A percentile compares a stretch with the other conserved stretches of the same genome.
These are phyloP conservation scores for Saccharomycopsis sp. DNA, from an alignment of 805 yeast species.

Conservation along the genomic window DNA sequence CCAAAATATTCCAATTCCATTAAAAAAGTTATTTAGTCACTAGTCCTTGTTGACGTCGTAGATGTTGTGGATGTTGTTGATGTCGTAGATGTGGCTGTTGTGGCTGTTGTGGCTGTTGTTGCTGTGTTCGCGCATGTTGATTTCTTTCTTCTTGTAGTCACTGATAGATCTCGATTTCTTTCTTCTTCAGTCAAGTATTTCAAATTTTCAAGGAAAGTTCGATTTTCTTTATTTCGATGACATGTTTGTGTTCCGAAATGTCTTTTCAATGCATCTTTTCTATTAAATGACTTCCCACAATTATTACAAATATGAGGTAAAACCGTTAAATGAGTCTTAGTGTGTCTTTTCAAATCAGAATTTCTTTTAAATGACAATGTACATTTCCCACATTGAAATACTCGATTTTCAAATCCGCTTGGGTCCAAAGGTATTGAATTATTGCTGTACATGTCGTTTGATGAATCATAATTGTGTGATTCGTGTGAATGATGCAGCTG, in stretches of 20 bases:
- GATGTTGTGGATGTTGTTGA: too few species aligned
- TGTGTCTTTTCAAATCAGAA: conserved; percentile 57
- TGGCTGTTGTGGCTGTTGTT: too few species aligned
- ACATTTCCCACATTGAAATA: conserved; percentile 55
- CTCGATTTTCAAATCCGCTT: conserved; percentile 27
- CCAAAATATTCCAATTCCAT: too few species aligned
- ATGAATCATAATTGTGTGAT: not conserved
- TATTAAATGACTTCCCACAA: conserved; percentile 79
- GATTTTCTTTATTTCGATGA: conserved; percentile 57
- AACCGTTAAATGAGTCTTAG: conserved; percentile 62
- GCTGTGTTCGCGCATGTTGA: too few species aligned
- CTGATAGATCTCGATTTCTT: conserved; percentile 10
- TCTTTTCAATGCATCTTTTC: conserved; percentile 75
- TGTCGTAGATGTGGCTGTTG: too few species aligned
- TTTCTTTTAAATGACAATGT: conserved; percentile 57
- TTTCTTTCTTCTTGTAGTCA: conserved; percentile 7
- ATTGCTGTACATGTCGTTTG: not conserved
- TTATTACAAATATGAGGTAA: conserved; percentile 69
- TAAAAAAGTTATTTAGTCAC: too few species aligned
- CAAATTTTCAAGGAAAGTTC: conserved; percentile 20
- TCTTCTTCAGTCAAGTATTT: conserved; percentile 18
- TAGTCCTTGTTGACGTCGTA: too few species aligned
- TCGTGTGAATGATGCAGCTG: not conserved
- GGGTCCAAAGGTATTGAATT: not conserved
- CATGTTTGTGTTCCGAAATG: conserved; percentile 73